A percentile compares a stretch with the other conserved stretches of the same genome.
phyloP scores from a whole-genome alignment of 805 yeast species.

The Pichia rugopelliculosa region DNA sequence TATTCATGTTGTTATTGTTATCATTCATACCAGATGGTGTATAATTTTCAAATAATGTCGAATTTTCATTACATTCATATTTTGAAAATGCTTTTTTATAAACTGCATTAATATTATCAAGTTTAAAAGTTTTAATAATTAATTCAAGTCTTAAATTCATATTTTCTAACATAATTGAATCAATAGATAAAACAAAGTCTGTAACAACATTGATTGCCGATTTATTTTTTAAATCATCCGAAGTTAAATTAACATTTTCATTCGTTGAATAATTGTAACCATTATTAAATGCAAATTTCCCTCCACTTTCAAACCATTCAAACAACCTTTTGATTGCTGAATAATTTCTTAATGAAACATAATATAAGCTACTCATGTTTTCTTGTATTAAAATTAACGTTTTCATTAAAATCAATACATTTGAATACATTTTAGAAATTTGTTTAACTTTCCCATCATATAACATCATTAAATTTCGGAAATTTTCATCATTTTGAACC shows the following conservation, averaged over 20 bases:
- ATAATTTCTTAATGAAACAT: slow-evolving; percentile 7
- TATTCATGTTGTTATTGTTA: background rate
- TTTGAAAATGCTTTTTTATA: background rate
- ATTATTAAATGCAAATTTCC: background rate
- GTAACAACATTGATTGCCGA: background rate
- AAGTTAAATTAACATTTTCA: background rate
- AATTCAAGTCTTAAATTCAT: background rate
- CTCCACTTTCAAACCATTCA: slow-evolving; percentile 13
- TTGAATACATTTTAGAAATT: slow-evolving; percentile 1
- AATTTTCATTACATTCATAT: background rate
- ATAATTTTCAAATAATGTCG: background rate
- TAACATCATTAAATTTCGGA: background rate
- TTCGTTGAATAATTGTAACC: background rate
- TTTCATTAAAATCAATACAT: slow-evolving; percentile 5
- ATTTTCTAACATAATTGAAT: background rate
- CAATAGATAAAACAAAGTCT: background rate
- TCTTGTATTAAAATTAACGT: background rate
- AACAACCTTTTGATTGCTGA: slow-evolving; percentile 7
- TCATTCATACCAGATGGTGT: too few species aligned
- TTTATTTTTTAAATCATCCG: background rate
- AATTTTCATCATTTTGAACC: background rate
- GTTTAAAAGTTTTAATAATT: background rate
- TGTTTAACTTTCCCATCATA: background rate
- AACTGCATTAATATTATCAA: background rate
- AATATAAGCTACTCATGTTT: slow-evolving; percentile 7